Conservation (phyloP, 2,329 filamentous ascomycete species). For the Aspergillus ochraceus region DNA sequence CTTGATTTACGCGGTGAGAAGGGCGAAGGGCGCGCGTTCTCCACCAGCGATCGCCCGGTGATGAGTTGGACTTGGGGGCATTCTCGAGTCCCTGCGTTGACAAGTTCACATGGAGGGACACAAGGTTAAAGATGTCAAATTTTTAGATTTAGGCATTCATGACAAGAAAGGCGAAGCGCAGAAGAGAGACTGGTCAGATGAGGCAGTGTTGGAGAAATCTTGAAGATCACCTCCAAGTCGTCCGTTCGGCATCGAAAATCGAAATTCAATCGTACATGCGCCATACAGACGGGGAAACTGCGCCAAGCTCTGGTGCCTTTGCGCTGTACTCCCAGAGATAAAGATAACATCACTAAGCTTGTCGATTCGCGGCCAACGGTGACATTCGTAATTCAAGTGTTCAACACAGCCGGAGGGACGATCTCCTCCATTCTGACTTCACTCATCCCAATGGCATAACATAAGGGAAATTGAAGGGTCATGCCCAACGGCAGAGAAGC, state of each 20-base stretch:
- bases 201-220: conserved; percentile 5
- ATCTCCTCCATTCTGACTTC: not conserved
- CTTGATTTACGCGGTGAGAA: not conserved
- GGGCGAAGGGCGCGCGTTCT: not conserved
- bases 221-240: conserved; percentile 1
- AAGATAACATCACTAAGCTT: too few species aligned
- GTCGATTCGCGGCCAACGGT: not conserved
- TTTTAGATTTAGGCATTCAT: conserved; percentile 13
- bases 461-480: conserved; percentile 6
- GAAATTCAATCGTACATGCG: not conserved
- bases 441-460: not conserved
- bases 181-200: not conserved
- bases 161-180: conserved; percentile 13
- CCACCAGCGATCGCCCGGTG: conserved; percentile 14
- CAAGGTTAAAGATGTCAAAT: not conserved
- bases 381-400: not conserved
- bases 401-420: not conserved
- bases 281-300: not conserved
- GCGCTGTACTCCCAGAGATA: not conserved
- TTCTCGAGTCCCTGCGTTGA: not conserved
- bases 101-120: not conserved
- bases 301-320: not conserved
- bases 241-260: not conserved
- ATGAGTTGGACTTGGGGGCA: not conserved
- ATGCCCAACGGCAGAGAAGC: conserved; percentile 16